phyloP scores from a whole-genome alignment of 2,329 filamentous ascomycete genomes.

The Dactylellina leptospora region DNA sequence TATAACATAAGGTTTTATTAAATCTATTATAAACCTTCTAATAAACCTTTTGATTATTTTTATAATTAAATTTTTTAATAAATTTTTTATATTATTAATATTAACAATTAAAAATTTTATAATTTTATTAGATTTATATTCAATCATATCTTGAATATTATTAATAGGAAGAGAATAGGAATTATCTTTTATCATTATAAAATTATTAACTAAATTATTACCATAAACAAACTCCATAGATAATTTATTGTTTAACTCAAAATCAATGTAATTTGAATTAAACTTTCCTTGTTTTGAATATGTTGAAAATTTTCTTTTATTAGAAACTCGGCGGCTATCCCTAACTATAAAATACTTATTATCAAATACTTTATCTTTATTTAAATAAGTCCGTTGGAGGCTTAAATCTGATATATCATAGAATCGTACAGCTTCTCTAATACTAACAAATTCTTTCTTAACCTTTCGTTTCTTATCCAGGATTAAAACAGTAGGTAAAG shows the following conservation, averaged over 20 bases:
- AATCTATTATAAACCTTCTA: constrained; percentile 1
- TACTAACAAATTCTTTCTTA: no score
- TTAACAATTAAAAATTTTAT: neutral
- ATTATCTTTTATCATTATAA: neutral
- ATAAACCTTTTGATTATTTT: neutral
- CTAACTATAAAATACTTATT: no score
- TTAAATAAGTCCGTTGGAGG: no score
- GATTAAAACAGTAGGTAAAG: no score
- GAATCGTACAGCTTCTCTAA: no score
- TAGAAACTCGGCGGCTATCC: no score
- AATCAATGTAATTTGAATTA: neutral
- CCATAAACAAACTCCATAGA: neutral
- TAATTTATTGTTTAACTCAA: neutral
- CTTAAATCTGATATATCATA: no score
- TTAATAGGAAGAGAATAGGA: neutral
- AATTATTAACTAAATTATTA: no score
- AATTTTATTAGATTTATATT: no score
- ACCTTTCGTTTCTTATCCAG: no score
- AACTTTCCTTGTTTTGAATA: neutral
- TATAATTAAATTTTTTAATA: constrained; percentile 1
- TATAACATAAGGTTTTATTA: constrained; percentile 2
- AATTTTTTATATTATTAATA: neutral
- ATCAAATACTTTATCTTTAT: no score
- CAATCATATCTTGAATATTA: neutral
- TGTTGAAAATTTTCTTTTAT: neutral